These are phyloP conservation scores for Beta vulgaris DNA, from an alignment of 148 eudicot genomes.

Conservation along the genomic window DNA sequence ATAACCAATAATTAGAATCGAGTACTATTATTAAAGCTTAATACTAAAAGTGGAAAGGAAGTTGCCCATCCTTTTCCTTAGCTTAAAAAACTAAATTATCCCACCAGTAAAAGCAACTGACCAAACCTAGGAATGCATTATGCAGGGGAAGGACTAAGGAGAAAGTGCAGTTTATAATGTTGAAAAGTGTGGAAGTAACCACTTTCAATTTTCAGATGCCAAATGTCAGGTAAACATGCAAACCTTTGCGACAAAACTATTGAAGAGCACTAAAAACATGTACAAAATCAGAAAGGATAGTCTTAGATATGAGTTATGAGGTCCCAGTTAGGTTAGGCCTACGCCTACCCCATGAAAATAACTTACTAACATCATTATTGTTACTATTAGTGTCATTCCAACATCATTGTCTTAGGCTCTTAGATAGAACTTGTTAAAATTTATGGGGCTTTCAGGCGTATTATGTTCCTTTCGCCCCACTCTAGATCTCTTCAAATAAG, in stretches of 20 bases:
- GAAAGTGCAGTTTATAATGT: neutral
- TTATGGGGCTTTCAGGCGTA: too few species aligned
- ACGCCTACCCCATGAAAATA: neutral
- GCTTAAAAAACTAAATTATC: neutral
- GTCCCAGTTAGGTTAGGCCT: neutral
- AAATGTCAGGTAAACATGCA: conserved; percentile 1
- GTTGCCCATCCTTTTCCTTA: neutral
- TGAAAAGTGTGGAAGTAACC: neutral
- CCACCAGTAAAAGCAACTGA: neutral
- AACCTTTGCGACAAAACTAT: neutral
- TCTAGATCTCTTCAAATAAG: too few species aligned
- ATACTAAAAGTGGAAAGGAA: neutral
- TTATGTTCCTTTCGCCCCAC: too few species aligned
- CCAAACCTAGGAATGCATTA: neutral
- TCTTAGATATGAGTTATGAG: neutral
- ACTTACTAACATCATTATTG: neutral
- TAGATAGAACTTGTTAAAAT: too few species aligned
- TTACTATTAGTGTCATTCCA: neutral
- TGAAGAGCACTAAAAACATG: neutral
- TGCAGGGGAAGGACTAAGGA: neutral
- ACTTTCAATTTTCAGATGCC: neutral
- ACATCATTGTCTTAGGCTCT: too few species aligned
- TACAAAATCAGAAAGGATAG: neutral
- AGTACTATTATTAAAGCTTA: neutral
- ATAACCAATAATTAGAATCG: neutral